Evolutionary conservation across 2,329 filamentous ascomycete genomes (phyloP), one percentile per base, ranked within the genome.

Genomic region (Blastomyces emzantsi): DNA sequence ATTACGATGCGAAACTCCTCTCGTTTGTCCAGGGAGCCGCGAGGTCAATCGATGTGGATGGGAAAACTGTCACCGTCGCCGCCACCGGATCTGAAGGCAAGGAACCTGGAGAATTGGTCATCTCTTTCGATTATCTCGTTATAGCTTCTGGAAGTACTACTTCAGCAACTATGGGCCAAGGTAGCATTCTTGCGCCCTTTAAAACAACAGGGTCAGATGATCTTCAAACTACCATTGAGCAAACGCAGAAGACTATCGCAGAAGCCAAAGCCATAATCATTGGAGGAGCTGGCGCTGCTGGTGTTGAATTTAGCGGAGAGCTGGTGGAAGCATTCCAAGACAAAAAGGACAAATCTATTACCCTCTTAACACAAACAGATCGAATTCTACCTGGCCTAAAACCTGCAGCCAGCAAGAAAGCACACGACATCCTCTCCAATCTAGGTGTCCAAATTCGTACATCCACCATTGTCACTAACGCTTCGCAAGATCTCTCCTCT

Each of bases 61-160:
- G 67, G 25, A 78, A 81, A 39, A 79, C 71, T 1, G 76, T 86
- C 7, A 72, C 75, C 2, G 75, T 83, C 67, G 43, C 39, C 25
- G 6, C n/a, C 30, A 11, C 41, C 1, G 43, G 25, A 2, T 73
- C 71, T 59, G 76, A 73, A 22, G 25, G 71, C 73, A 22, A 67
- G 69, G 57, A 70, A 67, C 39, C 65, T 58, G n/a, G 64, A 54
- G 57, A 60, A 9, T 58, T 64, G 57, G 28, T 67, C 4, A 66
- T 85, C 13, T 63, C 73, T 2, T 86, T 82, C 70, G 79, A 84
- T 67, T 79, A 81, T n/a, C 75, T 86, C 2, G 74, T 86, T 59
- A 80, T 85, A 64, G 82, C 83, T 9, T 83, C 82, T 0, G 83
- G 83, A 8, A 79, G 80, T 49, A 77, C 70, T 15, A 81, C 82